These are phyloP conservation scores for Fusarium sp. DNA, from an alignment of 2,329 filamentous ascomycete genomes.

Conservation along the genomic window DNA sequence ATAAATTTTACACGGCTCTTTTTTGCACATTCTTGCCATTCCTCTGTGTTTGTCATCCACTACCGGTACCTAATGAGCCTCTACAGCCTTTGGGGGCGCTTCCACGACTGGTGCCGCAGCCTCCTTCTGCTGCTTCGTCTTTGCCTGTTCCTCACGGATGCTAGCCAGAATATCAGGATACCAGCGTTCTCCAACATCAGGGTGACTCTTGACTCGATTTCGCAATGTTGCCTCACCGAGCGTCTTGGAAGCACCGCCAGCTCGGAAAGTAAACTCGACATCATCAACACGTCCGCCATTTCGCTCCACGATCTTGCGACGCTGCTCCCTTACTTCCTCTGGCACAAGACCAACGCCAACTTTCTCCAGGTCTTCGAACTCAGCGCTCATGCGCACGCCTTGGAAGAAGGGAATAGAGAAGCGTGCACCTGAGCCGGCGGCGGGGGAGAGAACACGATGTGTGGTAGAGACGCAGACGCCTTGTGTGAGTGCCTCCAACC, in stretches of 20 bases:
- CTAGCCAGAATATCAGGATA: constrained; percentile 70
- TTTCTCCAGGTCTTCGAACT: constrained; percentile 78
- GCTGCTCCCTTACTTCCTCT: constrained; percentile 68
- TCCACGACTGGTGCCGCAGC: constrained; percentile 28
- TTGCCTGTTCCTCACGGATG: constrained; percentile 67
- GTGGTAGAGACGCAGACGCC: constrained; percentile 86
- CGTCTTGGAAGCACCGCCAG: constrained; percentile 70
- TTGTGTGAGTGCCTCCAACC: constrained; percentile 83
- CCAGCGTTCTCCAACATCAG: constrained; percentile 85
- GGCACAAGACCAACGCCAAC: constrained; percentile 68
- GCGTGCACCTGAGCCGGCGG: constrained; percentile 73
- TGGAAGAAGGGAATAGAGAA: constrained; percentile 91
- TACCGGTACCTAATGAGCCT: constrained; percentile 43
- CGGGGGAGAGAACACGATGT: constrained; percentile 81
- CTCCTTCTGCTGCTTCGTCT: constrained; percentile 47
- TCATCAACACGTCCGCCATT: constrained; percentile 72
- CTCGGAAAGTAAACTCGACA: constrained; percentile 87
- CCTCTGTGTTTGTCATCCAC: not conserved
- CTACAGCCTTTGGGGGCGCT: constrained; percentile 39
- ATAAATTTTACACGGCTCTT: constrained; percentile 32
- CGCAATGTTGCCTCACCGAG: constrained; percentile 85
- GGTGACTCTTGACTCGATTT: constrained; percentile 87
- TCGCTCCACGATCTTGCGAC: constrained; percentile 64
- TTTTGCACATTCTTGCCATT: constrained; percentile 12
- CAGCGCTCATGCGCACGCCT: constrained; percentile 80